Evolutionary conservation across 352 stramenopile species (phyloP).

Genomic region (Peronospora tabacina): DNA sequence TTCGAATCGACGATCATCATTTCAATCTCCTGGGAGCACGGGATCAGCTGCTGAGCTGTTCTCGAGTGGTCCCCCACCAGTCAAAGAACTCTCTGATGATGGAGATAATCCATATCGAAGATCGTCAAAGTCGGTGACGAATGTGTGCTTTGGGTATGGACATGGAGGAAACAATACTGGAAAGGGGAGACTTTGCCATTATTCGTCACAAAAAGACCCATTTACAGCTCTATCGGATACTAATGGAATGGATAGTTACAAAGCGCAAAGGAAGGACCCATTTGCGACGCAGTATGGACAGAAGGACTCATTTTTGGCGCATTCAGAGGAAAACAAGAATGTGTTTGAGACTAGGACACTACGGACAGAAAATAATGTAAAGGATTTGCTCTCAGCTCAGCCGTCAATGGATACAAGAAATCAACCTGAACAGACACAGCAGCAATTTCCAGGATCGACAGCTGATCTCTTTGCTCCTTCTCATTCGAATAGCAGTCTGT

Average conservation of each 20-base stretch:
- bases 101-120: conserved; percentile 18
- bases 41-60: conserved; percentile 19
- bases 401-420: conserved; percentile 4
- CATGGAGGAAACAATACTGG: not conserved
- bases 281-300: conserved; percentile 12
- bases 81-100: conserved; percentile 12
- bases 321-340: conserved; percentile 14
- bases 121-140: conserved; percentile 4
- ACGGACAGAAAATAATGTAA: not conserved
- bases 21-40: conserved; percentile 10
- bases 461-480: conserved; percentile 17
- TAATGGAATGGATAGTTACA: not conserved
- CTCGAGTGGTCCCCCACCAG: conserved; percentile 14
- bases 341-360: conserved; percentile 3
- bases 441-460: conserved; percentile 2
- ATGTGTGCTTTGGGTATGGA: not conserved
- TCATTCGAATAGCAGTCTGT: conserved; percentile 13
- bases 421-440: conserved; percentile 2
- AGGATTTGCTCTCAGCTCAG: conserved; percentile 17
- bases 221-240: conserved; percentile 8
- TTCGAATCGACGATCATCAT: not conserved
- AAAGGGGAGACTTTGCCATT: conserved; percentile 1
- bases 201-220: conserved; percentile 3
- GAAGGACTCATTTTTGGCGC: conserved; percentile 7
- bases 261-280: conserved; percentile 4